phyloP scores from a whole-genome alignment of 345 rosid species.

The Populus nigra region DNA sequence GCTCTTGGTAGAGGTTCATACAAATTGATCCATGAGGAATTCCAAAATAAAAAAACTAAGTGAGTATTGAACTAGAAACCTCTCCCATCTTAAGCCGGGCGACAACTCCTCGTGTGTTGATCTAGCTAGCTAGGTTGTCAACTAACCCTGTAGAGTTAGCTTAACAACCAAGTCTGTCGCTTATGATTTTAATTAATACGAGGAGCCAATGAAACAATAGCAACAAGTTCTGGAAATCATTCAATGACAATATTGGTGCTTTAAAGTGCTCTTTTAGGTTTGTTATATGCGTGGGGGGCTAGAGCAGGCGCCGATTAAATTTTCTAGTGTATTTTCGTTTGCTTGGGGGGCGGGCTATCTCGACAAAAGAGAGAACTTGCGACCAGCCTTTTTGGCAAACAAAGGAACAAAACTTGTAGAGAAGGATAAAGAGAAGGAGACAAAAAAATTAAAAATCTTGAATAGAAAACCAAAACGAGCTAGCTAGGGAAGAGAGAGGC shows the following conservation, averaged over 20 bases:
- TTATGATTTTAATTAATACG: neutral
- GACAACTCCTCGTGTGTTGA: neutral
- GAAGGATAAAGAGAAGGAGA: neutral
- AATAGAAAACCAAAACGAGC: conserved; percentile 13
- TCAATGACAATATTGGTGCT: neutral
- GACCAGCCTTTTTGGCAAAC: conserved; percentile 15
- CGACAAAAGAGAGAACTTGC: conserved; percentile 33
- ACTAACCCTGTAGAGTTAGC: neutral
- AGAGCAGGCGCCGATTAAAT: neutral
- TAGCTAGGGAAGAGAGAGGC: conserved; percentile 13
- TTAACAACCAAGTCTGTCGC: neutral
- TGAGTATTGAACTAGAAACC: neutral
- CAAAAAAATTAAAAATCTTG: conserved; percentile 8
- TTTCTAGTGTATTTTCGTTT: neutral
- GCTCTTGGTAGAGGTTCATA: neutral
- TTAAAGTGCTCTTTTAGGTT: neutral
- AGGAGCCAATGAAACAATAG: neutral
- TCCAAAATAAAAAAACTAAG: too few relatives aligned
- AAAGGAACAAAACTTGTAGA: neutral
- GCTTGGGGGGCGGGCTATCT: conserved; percentile 32
- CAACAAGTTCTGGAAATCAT: neutral
- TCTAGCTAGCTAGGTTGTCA: neutral
- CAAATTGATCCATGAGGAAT: neutral
- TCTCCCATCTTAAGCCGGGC: neutral
- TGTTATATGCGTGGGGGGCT: neutral